phyloP scores from a whole-genome alignment of 495 filamentous ascomycete species.

The Elasticomyces elasticus region DNA sequence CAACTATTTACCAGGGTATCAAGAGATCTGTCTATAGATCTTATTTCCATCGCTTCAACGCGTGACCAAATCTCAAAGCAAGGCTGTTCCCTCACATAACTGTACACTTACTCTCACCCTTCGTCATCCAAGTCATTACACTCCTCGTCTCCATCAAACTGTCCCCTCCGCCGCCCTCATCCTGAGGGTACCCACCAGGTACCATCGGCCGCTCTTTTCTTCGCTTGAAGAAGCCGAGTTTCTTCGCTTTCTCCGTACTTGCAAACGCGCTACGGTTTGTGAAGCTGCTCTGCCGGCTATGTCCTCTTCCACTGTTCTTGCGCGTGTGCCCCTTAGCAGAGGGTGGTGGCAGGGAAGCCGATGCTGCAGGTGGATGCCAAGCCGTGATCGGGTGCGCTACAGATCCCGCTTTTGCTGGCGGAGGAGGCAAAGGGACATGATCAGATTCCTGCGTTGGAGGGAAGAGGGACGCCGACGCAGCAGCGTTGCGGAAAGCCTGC shows the following conservation, averaged over 20 bases:
- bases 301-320: slow-evolving; percentile 6
- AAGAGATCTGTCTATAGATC: not conserved
- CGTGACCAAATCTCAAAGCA: not conserved
- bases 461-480: slow-evolving; percentile 17
- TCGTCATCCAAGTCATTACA: slow-evolving; percentile 12
- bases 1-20: slow-evolving; percentile 3
- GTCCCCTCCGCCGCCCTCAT: not conserved
- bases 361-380: slow-evolving; percentile 16
- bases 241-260: slow-evolving; percentile 15
- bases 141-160: slow-evolving; percentile 20
- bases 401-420: slow-evolving; percentile 4
- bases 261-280: slow-evolving; percentile 10
- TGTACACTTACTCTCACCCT: slow-evolving; percentile 8
- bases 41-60: not conserved
- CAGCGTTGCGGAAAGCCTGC: slow-evolving; percentile 17
- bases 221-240: slow-evolving; percentile 19
- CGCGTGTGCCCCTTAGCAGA: not conserved
- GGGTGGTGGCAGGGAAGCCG: not conserved
- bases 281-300: slow-evolving; percentile 11
- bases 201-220: not conserved
- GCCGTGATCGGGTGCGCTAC: slow-evolving; percentile 16
- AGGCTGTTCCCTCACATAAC: slow-evolving; percentile 7
- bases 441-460: slow-evolving; percentile 3
- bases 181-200: not conserved
- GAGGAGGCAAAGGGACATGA: slow-evolving; percentile 13